Percentiles rank a stretch among this genome's conserved stretches.
Evolutionary conservation across 257 asterid species (phyloP).

Genomic region (Scutellaria galericulata): DNA sequence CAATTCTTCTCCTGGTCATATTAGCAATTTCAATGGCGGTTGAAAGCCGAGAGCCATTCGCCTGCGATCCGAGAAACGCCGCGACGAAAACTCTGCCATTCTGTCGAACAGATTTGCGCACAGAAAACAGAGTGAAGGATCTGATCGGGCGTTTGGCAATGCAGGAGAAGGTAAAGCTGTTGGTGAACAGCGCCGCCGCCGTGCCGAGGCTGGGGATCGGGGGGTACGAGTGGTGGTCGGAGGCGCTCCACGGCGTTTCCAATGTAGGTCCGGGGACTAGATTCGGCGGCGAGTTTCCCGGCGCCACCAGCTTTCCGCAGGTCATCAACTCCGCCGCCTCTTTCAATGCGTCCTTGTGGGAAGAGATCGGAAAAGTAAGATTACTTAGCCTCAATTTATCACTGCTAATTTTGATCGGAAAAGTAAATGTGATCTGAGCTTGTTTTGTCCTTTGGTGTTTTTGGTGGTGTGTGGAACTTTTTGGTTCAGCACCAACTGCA

Average conservation of each 20-base stretch:
- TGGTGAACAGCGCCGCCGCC: constrained; percentile 63
- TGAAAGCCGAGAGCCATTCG: constrained; percentile 59
- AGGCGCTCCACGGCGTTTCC: constrained; percentile 91
- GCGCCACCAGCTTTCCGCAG: constrained; percentile 94
- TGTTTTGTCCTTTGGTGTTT: neutral
- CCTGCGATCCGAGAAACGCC: constrained; percentile 57
- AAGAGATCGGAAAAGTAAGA: constrained; percentile 76
- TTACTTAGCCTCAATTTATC: neutral
- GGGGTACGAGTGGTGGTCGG: constrained; percentile 94
- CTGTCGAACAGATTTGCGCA: constrained; percentile 49
- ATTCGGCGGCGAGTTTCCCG: constrained; percentile 76
- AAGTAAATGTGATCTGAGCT: neutral
- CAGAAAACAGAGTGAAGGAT: constrained; percentile 64
- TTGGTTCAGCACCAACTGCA: neutral
- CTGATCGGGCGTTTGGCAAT: constrained; percentile 65
- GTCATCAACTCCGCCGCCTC: constrained; percentile 87
- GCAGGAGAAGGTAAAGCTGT: constrained; percentile 73
- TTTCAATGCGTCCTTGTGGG: constrained; percentile 81
- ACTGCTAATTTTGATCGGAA: neutral
- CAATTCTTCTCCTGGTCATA: constrained; percentile 24
- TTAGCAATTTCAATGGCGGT: constrained; percentile 17
- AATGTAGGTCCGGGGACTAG: constrained; percentile 78
- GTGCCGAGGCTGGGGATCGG: constrained; percentile 75
- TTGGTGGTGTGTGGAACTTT: constrained; percentile 1
- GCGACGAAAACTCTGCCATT: constrained; percentile 48